These are phyloP conservation scores for Botrytis paeoniae DNA, from an alignment of 2,329 filamentous ascomycete genomes.

Conservation along the genomic window DNA sequence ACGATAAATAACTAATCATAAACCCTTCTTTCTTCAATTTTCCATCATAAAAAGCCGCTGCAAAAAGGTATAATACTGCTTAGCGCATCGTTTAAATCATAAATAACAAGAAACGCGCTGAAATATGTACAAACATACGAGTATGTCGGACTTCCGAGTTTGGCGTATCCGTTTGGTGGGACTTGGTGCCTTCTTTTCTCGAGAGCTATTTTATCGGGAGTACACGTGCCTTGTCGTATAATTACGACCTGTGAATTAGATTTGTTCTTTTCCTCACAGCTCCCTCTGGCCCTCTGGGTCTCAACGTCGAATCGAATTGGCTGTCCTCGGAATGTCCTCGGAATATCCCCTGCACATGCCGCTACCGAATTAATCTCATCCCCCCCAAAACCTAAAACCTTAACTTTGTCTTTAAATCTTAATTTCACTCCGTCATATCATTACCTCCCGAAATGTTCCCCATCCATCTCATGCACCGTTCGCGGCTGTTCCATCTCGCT, in stretches of 20 bases:
- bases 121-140: neutral
- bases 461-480: constrained; percentile 1
- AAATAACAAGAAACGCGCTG: neutral
- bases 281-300: neutral
- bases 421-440: neutral
- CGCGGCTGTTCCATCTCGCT: constrained; percentile 1
- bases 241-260: too few species aligned
- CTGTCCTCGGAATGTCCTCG: neutral
- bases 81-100: neutral
- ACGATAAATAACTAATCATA: neutral
- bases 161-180: neutral
- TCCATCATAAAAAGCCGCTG: neutral
- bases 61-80: neutral
- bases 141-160: neutral
- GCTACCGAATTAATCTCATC: neutral
- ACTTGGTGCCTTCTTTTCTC: neutral
- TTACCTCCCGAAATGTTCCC: neutral
- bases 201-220: neutral
- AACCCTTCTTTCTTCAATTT: neutral
- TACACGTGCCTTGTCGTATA: neutral
- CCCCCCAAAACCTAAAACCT: neutral
- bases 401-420: neutral
- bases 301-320: neutral
- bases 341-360: neutral
- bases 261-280: neutral